Conservation (phyloP, 441 rosid species). For the Geranium incanum region DNA sequence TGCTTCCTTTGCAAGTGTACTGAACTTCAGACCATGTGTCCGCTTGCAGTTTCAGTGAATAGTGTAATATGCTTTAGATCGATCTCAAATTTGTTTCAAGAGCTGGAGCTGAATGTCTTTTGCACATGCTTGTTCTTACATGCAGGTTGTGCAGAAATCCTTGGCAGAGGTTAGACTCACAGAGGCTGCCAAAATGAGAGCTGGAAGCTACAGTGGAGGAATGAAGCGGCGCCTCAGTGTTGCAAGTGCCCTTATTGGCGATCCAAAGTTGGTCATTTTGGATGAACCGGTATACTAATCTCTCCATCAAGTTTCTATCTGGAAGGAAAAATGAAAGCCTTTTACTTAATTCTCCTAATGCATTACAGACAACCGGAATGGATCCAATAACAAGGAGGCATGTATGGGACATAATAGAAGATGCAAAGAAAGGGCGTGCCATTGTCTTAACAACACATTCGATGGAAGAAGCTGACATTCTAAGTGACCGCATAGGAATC, state of each 20-base stretch:
- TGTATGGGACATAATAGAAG: conserved; percentile 84
- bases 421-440: conserved; percentile 72
- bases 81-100: not conserved
- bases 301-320: not conserved
- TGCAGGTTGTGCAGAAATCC: conserved; percentile 55
- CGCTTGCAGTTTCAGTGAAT: too few species aligned
- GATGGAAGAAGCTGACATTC: conserved; percentile 88
- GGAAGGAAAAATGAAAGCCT: not conserved
- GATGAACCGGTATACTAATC: conserved; percentile 64
- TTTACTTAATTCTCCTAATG: not conserved
- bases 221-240: conserved; percentile 93
- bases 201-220: conserved; percentile 95
- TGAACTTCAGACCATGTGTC: not conserved
- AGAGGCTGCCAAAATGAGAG: conserved; percentile 56
- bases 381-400: conserved; percentile 91
- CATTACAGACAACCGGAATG: conserved; percentile 71
- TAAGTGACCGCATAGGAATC: conserved; percentile 81
- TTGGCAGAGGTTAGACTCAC: conserved; percentile 63
- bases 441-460: conserved; percentile 88
- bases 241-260: conserved; percentile 78
- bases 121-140: not conserved
- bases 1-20: not conserved
- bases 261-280: conserved; percentile 75
- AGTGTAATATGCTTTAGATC: too few species aligned
- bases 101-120: not conserved